Percentiles rank a stretch among this genome's conserved stretches.
These are phyloP conservation scores for Babesia ovis DNA, from an alignment of 169 alveolate genomes.

Conservation along the genomic window DNA sequence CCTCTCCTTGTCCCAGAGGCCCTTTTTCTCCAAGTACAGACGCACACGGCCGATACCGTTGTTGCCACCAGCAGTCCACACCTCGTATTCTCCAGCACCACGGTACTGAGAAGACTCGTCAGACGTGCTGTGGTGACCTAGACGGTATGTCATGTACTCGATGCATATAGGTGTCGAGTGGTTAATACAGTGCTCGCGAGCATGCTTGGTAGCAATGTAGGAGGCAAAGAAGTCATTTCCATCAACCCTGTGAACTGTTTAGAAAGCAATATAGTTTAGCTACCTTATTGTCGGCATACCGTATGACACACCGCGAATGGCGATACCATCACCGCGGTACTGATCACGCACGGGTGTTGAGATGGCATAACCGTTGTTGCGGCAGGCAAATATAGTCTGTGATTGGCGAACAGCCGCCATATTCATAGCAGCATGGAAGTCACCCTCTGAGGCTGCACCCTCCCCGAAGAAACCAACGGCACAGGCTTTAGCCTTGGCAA, in stretches of 20 bases:
- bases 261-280: neutral
- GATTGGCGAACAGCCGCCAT: conserved; percentile 91
- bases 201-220: conserved; percentile 86
- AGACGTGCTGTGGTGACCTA: conserved; percentile 95
- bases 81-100: conserved; percentile 85
- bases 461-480: conserved; percentile 94
- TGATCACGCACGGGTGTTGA: conserved; percentile 93
- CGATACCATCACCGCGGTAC: conserved; percentile 94
- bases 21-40: conserved; percentile 66
- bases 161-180: conserved; percentile 84
- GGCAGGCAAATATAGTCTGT: conserved; percentile 93
- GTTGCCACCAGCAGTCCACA: conserved; percentile 82
- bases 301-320: conserved; percentile 92
- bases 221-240: conserved; percentile 95
- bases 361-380: conserved; percentile 95
- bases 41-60: conserved; percentile 77
- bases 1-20: conserved; percentile 71
- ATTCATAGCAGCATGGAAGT: conserved; percentile 92
- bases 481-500: conserved; percentile 81
- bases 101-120: conserved; percentile 92
- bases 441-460: conserved; percentile 98
- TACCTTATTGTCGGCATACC: conserved; percentile 89
- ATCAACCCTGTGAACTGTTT: conserved; percentile 68
- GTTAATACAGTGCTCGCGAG: conserved; percentile 86
- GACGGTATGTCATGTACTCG: conserved; percentile 92